These are phyloP conservation scores for Amorphotheca resinae DNA, from an alignment of 495 filamentous ascomycete genomes.

Conservation along the genomic window DNA sequence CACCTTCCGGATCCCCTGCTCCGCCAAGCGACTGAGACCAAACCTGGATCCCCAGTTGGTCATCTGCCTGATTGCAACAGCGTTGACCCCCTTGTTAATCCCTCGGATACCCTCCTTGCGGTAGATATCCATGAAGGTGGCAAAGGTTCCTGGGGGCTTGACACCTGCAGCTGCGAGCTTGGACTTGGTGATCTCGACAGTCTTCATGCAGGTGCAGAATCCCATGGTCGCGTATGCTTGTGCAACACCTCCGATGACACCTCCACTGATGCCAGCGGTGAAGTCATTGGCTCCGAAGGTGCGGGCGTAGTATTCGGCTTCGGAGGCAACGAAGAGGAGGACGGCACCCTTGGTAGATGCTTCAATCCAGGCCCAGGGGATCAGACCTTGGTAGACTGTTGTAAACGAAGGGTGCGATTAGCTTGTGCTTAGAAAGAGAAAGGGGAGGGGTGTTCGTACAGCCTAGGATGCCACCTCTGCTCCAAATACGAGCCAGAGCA, in stretches of 20 bases:
- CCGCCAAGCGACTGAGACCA: slow-evolving; percentile 80
- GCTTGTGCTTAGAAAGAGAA: not conserved
- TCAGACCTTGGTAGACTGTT: slow-evolving; percentile 96
- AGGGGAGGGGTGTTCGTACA: slow-evolving; percentile 49
- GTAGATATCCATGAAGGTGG: slow-evolving; percentile 96
- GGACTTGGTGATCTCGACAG: slow-evolving; percentile 97
- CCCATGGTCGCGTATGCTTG: slow-evolving; percentile 99
- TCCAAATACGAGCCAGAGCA: slow-evolving; percentile 80
- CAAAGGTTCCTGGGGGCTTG: slow-evolving; percentile 77
- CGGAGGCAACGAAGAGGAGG: slow-evolving; percentile 95
- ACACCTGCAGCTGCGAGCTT: slow-evolving; percentile 76
- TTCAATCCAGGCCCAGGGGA: slow-evolving; percentile 99
- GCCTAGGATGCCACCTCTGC: slow-evolving; percentile 84
- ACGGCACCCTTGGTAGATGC: slow-evolving; percentile 99
- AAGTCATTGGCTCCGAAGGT: slow-evolving; percentile 74
- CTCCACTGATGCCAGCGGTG: slow-evolving; percentile 74
- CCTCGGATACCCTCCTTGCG: slow-evolving; percentile 85
- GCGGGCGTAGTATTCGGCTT: slow-evolving; percentile 89
- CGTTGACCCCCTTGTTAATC: slow-evolving; percentile 97
- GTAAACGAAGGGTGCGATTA: not conserved
- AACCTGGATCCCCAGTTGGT: slow-evolving; percentile 98
- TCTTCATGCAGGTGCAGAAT: slow-evolving; percentile 99
- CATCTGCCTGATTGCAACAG: slow-evolving; percentile 95
- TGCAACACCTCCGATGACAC: slow-evolving; percentile 87
- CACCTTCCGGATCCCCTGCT: slow-evolving; percentile 69